phyloP scores from a whole-genome alignment of 345 rosid species.

The Eucalyptus grandis region DNA sequence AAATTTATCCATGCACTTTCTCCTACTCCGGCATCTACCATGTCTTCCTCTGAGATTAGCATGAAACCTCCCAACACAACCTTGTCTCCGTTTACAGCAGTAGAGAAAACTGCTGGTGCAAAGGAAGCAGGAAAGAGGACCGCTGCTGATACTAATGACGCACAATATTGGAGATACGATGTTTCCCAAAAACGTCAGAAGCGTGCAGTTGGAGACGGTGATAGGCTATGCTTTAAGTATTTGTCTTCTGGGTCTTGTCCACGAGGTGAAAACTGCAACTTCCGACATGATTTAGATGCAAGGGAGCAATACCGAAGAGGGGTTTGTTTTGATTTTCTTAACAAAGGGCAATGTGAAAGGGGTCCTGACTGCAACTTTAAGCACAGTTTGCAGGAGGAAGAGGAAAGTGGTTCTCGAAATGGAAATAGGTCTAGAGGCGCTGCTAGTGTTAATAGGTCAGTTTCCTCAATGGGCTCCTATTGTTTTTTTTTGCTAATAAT shows the following conservation, averaged over 20 bases:
- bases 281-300: slow-evolving; percentile 65
- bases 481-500: background rate
- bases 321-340: slow-evolving; percentile 88
- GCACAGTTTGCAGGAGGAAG: slow-evolving; percentile 65
- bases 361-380: slow-evolving; percentile 92
- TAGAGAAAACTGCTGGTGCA: slow-evolving; percentile 21
- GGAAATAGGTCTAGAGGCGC: slow-evolving; percentile 38
- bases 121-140: slow-evolving; percentile 46
- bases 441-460: background rate
- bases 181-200: slow-evolving; percentile 69
- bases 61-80: slow-evolving; percentile 66
- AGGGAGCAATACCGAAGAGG: slow-evolving; percentile 82
- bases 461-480: background rate
- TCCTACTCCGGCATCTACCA: slow-evolving; percentile 68
- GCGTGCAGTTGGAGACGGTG: slow-evolving; percentile 44
- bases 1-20: slow-evolving; percentile 95
- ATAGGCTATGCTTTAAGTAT: slow-evolving; percentile 73
- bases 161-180: slow-evolving; percentile 96
- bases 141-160: slow-evolving; percentile 34
- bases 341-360: slow-evolving; percentile 89
- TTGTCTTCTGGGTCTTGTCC: slow-evolving; percentile 82
- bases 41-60: slow-evolving; percentile 76
- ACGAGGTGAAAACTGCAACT: slow-evolving; percentile 66
- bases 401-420: slow-evolving; percentile 24
- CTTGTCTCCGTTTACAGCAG: slow-evolving; percentile 44